Percentiles rank a stretch among this genome's conserved stretches.
Conservation (phyloP, 1,139 yeast genomes). For the Protomyces inundatus region DNA sequence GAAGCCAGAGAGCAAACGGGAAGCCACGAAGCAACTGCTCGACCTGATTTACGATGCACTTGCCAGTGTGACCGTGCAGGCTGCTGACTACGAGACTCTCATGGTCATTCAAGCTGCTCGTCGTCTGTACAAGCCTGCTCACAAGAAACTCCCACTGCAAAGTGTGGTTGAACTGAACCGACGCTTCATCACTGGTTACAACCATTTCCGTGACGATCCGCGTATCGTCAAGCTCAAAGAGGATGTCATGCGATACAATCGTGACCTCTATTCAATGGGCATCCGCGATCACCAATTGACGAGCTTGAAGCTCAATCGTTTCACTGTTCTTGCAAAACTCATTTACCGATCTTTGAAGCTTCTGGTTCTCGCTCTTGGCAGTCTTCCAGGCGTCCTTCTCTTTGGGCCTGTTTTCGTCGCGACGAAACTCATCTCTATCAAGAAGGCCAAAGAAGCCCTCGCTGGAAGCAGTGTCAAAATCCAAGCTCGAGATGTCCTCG, state of each 20-base stretch:
- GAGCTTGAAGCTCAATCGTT: constrained; percentile 43
- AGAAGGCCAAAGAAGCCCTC: constrained; percentile 70
- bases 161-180: constrained; percentile 85
- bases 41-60: constrained; percentile 69
- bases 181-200: constrained; percentile 72
- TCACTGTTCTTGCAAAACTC: constrained; percentile 43
- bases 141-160: constrained; percentile 68
- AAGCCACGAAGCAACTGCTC: constrained; percentile 66
- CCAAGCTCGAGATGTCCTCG: constrained; percentile 84
- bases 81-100: constrained; percentile 86
- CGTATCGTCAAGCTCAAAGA: constrained; percentile 55
- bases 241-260: constrained; percentile 64
- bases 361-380: constrained; percentile 51
- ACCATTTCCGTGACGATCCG: constrained; percentile 66
- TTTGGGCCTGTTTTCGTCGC: constrained; percentile 82
- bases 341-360: constrained; percentile 54
- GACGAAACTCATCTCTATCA: constrained; percentile 64
- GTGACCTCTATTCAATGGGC: constrained; percentile 59
- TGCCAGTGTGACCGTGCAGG: constrained; percentile 83
- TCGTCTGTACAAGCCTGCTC: constrained; percentile 75
- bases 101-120: constrained; percentile 92
- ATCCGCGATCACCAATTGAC: constrained; percentile 90
- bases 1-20: constrained; percentile 48
- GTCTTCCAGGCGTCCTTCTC: constrained; percentile 78
- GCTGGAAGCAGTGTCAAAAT: constrained; percentile 88